Evolutionary conservation across 148 eudicot species (phyloP).

Genomic region (Chenopodium suecicum): DNA sequence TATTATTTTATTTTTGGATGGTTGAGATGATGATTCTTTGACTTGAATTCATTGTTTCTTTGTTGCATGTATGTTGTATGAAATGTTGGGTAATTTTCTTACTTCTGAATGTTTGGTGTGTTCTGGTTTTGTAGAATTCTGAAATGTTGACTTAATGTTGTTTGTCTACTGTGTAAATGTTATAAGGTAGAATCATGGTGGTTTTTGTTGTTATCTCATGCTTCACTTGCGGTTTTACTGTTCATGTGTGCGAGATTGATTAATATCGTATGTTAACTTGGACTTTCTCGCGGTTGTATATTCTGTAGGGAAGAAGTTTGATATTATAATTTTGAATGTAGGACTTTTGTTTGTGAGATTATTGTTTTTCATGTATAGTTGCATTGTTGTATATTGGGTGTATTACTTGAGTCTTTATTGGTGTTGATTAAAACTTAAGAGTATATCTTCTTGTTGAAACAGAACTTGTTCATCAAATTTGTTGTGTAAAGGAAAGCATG

Average conservation of each 20-base stretch:
- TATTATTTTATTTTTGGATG: slow-evolving; percentile 1
- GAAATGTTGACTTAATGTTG: not conserved
- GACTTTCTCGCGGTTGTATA: not conserved
- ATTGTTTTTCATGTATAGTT: not conserved
- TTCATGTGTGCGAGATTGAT: not conserved
- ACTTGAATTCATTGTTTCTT: not conserved
- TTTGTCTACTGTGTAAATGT: not conserved
- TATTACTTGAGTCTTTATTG: not conserved
- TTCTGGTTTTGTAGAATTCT: not conserved
- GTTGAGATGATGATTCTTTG: slow-evolving; percentile 20
- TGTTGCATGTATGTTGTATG: slow-evolving; percentile 17
- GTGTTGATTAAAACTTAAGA: not conserved
- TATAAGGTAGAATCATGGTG: not conserved
- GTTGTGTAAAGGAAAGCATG: slow-evolving; percentile 45
- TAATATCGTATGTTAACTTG: no score
- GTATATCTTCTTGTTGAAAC: slow-evolving; percentile 13
- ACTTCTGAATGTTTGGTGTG: not conserved
- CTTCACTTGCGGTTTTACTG: not conserved
- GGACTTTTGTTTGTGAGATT: not conserved
- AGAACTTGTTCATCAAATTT: slow-evolving; percentile 9
- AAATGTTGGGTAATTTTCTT: not conserved
- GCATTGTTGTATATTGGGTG: not conserved
- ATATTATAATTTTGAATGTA: not conserved
- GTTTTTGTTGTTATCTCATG: not conserved
- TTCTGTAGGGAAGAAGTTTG: not conserved